Base-by-base conservation (phyloP, 495 filamentous ascomycete genomes). In the Sordaria brevicollis region DNA sequence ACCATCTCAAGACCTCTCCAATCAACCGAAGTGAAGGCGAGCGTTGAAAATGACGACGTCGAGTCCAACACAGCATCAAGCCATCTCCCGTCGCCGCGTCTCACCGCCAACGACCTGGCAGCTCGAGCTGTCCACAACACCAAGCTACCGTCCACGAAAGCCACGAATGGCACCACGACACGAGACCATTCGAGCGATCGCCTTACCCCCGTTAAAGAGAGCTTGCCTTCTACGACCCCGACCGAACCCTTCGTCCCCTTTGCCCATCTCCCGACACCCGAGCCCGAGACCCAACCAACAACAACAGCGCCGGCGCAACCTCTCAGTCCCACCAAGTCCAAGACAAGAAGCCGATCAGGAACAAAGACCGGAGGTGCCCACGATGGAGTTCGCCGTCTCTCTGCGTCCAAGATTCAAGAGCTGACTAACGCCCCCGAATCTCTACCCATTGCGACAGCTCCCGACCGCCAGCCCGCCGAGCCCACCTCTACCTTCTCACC, bases 401-500 rank as follows among this genome's bases (percentile, higher is more conserved):
- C 86, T 0, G 85, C 86, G 1, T 83, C 81, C 69, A 83, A 88
- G 77, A 84, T 89, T 36, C 79, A 85, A 36, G 84, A 85, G 41
- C 74, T 89, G 41, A 84, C 86, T 0, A 79, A 82, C 6, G 83
- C 86, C 0, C 84, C 86, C 21, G 82, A 86, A 54, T 86, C 82
- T 19, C 74, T 86, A 0, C 84, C 84, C 25, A 75, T 82, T 37
- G 80, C 79, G 3, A 62, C 79, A 17, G 75, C 82, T 8, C 70
- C 76, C 4, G 67, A 71, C 41, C 67, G 75, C 19, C 67, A 67
- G 9, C 65, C 41, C 3, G 57, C 72, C 31, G 79, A 80, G 29
- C 75, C 76, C 36, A 76, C 80, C 1, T 68, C 76, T 38, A 76
- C 80, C 1, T 68, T 80, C 57, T 81, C 78, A 10, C 80, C 82